A percentile compares a stretch with the other conserved stretches of the same genome.
Conservation (phyloP, 2,329 filamentous ascomycete genomes). For the Incumbomyces delicatus region DNA sequence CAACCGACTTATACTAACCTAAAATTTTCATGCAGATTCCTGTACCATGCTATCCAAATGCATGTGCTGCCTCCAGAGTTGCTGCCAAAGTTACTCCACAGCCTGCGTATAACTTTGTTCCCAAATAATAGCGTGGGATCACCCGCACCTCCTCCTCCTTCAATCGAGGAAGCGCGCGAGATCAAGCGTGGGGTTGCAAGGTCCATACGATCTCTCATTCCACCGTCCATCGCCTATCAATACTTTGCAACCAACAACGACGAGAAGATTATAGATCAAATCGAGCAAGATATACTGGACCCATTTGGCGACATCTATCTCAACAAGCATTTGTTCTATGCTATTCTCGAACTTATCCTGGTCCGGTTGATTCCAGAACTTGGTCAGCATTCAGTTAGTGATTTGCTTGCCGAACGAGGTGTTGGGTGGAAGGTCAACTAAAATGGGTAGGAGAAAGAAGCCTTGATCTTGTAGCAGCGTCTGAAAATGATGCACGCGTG, state of each 20-base stretch:
- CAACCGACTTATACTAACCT: not conserved
- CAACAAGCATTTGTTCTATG: constrained; percentile 85
- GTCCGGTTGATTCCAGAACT: constrained; percentile 77
- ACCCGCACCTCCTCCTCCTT: constrained; percentile 18
- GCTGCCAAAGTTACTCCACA: constrained; percentile 49
- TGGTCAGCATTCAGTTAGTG: constrained; percentile 55
- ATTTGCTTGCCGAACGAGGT: constrained; percentile 65
- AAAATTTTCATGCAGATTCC: constrained; percentile 27
- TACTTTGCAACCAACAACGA: constrained; percentile 35
- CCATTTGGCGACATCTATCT: constrained; percentile 74
- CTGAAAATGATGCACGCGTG: not conserved
- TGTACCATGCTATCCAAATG: constrained; percentile 44
- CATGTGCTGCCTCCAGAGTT: constrained; percentile 54
- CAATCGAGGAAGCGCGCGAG: constrained; percentile 15
- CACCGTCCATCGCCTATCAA: constrained; percentile 33
- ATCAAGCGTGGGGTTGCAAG: constrained; percentile 37
- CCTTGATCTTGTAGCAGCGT: not conserved
- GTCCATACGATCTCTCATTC: constrained; percentile 33
- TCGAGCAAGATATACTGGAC: constrained; percentile 51
- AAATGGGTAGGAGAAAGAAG: not conserved
- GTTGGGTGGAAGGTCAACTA: constrained; percentile 11
- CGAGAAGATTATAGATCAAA: constrained; percentile 48
- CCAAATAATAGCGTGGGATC: constrained; percentile 47
- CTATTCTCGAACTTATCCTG: constrained; percentile 71
- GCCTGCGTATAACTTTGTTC: constrained; percentile 69